Evolutionary conservation across 805 yeast species (phyloP).

Genomic region (Wickerhamiella spandovensis): DNA sequence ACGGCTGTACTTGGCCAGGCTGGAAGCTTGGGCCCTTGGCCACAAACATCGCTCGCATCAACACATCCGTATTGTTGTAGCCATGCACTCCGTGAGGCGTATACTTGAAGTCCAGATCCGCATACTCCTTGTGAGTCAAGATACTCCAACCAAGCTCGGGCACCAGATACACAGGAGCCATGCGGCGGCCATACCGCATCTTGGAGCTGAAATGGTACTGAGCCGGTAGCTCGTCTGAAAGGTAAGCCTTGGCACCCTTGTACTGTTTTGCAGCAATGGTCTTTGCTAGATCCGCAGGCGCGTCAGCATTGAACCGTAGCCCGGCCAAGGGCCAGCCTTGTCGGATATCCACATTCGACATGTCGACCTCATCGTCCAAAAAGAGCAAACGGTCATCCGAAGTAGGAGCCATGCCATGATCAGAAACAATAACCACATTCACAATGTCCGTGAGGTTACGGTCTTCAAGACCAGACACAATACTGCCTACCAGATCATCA

Average conservation of each 20-base stretch:
- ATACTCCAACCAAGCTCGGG: slow-evolving; percentile 74
- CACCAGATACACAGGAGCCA: slow-evolving; percentile 77
- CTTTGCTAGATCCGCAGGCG: slow-evolving; percentile 6
- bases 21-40: slow-evolving; percentile 72
- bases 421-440: slow-evolving; percentile 69
- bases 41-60: slow-evolving; percentile 74
- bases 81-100: slow-evolving; percentile 76
- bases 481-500: slow-evolving; percentile 44
- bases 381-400: slow-evolving; percentile 52
- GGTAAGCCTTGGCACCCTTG: slow-evolving; percentile 29
- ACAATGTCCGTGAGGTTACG: slow-evolving; percentile 53
- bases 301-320: slow-evolving; percentile 40
- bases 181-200: slow-evolving; percentile 38
- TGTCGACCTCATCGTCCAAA: slow-evolving; percentile 57
- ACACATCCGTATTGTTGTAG: slow-evolving; percentile 57
- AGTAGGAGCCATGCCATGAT: slow-evolving; percentile 91
- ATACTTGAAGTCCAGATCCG: slow-evolving; percentile 35
- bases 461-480: slow-evolving; percentile 34
- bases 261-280: neutral
- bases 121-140: slow-evolving; percentile 46
- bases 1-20: slow-evolving; percentile 38
- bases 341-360: slow-evolving; percentile 40
- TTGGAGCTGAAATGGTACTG: slow-evolving; percentile 36
- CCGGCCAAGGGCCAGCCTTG: slow-evolving; percentile 88
- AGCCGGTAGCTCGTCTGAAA: slow-evolving; percentile 39